Conservation (phyloP, 306 rosid genomes). For the Albizia julibrissin region DNA sequence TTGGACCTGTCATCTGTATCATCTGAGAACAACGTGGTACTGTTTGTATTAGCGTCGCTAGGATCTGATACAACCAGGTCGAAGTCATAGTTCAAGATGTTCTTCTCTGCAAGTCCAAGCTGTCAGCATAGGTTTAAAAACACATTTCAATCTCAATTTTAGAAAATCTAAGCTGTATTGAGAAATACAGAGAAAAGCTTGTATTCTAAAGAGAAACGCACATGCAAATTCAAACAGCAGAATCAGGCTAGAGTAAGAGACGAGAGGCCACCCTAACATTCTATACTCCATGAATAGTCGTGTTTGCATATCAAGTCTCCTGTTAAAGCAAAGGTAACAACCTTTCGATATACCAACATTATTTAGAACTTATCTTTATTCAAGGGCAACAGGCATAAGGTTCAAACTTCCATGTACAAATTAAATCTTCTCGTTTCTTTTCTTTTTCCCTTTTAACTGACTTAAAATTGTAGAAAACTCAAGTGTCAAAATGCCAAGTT, state of each 20-base stretch:
- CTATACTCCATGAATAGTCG: conserved; percentile 6
- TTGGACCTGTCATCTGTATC: conserved; percentile 83
- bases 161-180: neutral
- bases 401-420: neutral
- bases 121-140: conserved; percentile 49
- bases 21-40: conserved; percentile 92
- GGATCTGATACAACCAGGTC: conserved; percentile 86
- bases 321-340: neutral
- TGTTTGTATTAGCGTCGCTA: conserved; percentile 86
- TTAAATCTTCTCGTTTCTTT: neutral
- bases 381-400: conserved; percentile 1
- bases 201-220: neutral
- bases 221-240: conserved; percentile 12
- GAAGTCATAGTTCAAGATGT: conserved; percentile 70
- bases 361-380: conserved; percentile 3
- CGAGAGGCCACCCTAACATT: conserved; percentile 20
- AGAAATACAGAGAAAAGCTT: neutral
- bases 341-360: neutral
- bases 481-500: neutral
- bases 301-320: conserved; percentile 20
- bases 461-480: neutral
- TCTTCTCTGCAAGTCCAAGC: conserved; percentile 98
- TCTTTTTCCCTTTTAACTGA: neutral
- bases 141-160: conserved; percentile 23
- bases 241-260: conserved; percentile 22